phyloP scores from a whole-genome alignment of 345 rosid genomes.

The Sisymbrium altissimum region DNA sequence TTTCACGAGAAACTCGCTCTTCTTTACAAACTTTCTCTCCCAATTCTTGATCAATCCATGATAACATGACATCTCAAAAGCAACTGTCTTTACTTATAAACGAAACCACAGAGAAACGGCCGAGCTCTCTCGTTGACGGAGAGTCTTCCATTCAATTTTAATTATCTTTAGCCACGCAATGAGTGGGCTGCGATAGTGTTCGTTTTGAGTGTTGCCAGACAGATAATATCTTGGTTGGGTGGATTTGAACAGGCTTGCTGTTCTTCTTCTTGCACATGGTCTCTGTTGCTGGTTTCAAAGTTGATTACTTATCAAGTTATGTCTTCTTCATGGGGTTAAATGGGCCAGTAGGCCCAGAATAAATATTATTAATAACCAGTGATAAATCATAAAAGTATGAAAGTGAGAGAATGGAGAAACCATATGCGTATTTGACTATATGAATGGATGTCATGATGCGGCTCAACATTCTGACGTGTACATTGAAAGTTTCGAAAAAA shows the following conservation, averaged over 20 bases:
- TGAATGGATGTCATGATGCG: neutral
- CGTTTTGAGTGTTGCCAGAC: neutral
- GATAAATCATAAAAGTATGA: neutral
- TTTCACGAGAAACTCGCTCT: no score
- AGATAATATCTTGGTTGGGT: neutral
- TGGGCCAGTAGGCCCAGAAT: conserved; percentile 1
- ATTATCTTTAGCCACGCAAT: neutral
- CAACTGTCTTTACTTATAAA: no score
- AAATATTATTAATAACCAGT: neutral
- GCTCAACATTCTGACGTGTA: neutral
- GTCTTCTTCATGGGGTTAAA: neutral
- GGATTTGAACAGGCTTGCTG: neutral
- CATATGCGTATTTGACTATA: neutral
- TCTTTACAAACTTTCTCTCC: no score
- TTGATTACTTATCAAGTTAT: neutral
- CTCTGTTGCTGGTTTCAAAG: neutral
- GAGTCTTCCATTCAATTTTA: no score
- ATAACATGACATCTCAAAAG: no score
- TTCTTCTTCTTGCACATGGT: neutral
- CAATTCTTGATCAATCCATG: no score
- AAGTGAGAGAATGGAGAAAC: neutral
- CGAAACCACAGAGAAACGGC: no score
- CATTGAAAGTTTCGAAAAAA: neutral
- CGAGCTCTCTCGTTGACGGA: no score
- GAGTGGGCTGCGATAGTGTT: neutral